Percentiles rank a stretch among this genome's conserved stretches.
Conservation (phyloP, 2,329 filamentous ascomycete species). For the Macrophomina phaseolina region DNA sequence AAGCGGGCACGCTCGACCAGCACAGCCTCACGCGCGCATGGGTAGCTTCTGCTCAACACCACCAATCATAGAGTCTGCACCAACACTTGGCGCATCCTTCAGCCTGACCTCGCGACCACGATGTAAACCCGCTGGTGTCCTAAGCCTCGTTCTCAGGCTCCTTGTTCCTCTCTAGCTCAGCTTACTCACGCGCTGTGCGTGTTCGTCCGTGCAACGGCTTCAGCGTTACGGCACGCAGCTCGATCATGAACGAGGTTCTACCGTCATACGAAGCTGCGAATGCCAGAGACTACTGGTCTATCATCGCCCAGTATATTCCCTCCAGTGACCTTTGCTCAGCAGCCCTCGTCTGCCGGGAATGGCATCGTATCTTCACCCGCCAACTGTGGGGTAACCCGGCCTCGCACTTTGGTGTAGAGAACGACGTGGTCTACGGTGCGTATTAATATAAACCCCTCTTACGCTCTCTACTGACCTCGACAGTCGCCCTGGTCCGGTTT, state of each 20-base stretch:
- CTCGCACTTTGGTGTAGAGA: slow-evolving; percentile 65
- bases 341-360: slow-evolving; percentile 61
- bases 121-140: not conserved
- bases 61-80: not conserved
- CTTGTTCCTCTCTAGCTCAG: not conserved
- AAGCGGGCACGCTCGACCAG: not conserved
- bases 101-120: not conserved
- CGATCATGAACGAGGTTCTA: slow-evolving; percentile 60
- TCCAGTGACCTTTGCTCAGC: slow-evolving; percentile 63
- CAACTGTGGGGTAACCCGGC: slow-evolving; percentile 68
- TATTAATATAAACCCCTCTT: too few relatives aligned
- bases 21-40: not conserved
- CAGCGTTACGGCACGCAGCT: not conserved
- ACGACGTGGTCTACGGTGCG: slow-evolving; percentile 64
- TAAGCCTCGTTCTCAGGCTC: not conserved
- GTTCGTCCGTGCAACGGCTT: not conserved
- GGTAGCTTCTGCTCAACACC: not conserved
- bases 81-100: not conserved
- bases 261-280: slow-evolving; percentile 66
- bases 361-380: slow-evolving; percentile 64
- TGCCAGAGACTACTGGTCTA: slow-evolving; percentile 59
- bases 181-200: not conserved
- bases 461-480: not conserved
- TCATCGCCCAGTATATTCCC: slow-evolving; percentile 62
- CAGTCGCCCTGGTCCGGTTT: slow-evolving; percentile 65